A percentile compares a stretch with the other conserved stretches of the same genome.
phyloP scores from a whole-genome alignment of 73 alveolate species.

The Paramecium octaurelia region DNA sequence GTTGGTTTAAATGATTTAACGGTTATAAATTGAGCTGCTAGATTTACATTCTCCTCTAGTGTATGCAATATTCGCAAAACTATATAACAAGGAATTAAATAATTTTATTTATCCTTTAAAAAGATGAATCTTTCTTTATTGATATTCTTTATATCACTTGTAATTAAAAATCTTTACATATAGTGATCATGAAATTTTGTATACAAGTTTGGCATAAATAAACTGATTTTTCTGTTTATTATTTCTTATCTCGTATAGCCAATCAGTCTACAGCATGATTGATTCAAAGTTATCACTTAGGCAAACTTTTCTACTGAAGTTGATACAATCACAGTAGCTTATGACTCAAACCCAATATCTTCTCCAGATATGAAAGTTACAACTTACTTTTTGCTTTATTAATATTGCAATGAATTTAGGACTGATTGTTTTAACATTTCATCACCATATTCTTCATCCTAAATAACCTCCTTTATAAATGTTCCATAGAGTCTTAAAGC shows the following conservation, averaged over 20 bases:
- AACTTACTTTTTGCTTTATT: neutral
- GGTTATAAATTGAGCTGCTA: neutral
- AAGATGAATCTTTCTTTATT: neutral
- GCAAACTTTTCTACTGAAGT: neutral
- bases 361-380: neutral
- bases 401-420: neutral
- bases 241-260: constrained; percentile 13
- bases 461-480: constrained; percentile 76
- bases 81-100: neutral
- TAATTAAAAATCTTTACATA: neutral
- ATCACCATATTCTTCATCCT: constrained; percentile 83
- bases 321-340: neutral
- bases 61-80: neutral
- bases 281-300: neutral
- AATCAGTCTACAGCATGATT: neutral
- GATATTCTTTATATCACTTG: neutral
- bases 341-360: neutral
- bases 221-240: neutral
- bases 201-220: neutral
- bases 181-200: constrained; percentile 7
- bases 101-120: neutral
- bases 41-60: neutral
- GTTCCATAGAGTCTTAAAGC: constrained; percentile 80
- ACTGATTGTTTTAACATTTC: constrained; percentile 71
- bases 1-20: neutral